Base-by-base conservation (phyloP, 331 rosid species). In the Erythrophleum ivorense region DNA sequence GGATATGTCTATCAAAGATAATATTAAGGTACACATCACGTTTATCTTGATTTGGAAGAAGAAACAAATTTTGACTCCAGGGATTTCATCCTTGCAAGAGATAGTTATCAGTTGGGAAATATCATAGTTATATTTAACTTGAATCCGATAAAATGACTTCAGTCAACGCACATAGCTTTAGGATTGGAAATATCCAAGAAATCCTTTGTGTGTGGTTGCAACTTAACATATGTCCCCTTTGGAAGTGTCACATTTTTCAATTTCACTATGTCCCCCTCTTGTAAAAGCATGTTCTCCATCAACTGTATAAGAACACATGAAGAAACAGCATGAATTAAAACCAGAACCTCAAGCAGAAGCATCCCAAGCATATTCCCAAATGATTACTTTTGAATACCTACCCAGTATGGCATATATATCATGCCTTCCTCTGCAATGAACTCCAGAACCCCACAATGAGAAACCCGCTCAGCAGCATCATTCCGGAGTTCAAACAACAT, bases 341-440 rank as follows among this genome's bases (percentile, higher is more conserved):
- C 21, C 18, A 31, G 59, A 77, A 64, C 5, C 69, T n/a, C 18
- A 31, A 6, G 50, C 54, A 50, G 45, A 40, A 55, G 29, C 52
- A 59, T 19, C 34, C 15, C 57, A 72, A 19, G 24, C 66, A 38
- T 64, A 52, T 59, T 70, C 19, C 38, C 21, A 58, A 12, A 71
- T 15, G 31, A 36, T 15, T 2, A 64, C 0, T 4, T 18, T 57
- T 48, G 60, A 55, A 54, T 49, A 41, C 88, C 79, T 83, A 91
- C 95, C 93, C 93, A 91, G 79, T 89, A 84, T 18, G 95, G 98
- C 97, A 93, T 91, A 83, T 93, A 93, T 76, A 95, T 88, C 97
- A 93, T 95, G 89, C 98, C 99, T 89, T 95, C 99, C 84, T 95
- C 99, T n/a, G 98, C 99, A 86, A 93, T 91, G 83, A 95, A 95